A percentile compares a stretch with the other conserved stretches of the same genome.
Evolutionary conservation across 768 basidiomycete genomes (phyloP).

Genomic region (Sistotremastrum suecicum): DNA sequence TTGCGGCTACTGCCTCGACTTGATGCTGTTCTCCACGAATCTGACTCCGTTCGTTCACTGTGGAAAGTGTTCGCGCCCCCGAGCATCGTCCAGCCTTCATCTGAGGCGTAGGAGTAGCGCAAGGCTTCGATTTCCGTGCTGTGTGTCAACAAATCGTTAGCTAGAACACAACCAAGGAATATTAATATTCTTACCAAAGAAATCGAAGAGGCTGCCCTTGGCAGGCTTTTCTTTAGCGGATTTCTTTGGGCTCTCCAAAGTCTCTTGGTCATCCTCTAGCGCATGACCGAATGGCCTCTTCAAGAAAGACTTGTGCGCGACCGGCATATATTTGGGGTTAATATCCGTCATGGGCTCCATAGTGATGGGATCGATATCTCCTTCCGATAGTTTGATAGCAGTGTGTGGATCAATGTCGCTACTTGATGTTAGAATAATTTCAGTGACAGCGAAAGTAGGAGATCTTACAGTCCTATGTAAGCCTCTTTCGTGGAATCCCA

Average conservation of each 20-base stretch:
- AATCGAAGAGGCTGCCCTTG: slow-evolving; percentile 35
- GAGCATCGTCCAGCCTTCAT: no score
- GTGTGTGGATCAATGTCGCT: slow-evolving; percentile 52
- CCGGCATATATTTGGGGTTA: slow-evolving; percentile 48
- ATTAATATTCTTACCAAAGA: slow-evolving; percentile 39
- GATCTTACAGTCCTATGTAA: slow-evolving; percentile 55
- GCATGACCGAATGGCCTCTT: slow-evolving; percentile 12
- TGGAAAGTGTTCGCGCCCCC: slow-evolving; percentile 1
- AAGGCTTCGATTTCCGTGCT: slow-evolving; percentile 8
- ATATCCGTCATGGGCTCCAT: slow-evolving; percentile 65
- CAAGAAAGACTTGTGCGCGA: slow-evolving; percentile 30
- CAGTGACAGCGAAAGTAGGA: background rate
- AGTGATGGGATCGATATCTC: slow-evolving; percentile 59
- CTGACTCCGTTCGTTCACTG: slow-evolving; percentile 32
- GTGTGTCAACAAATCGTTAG: slow-evolving; percentile 19
- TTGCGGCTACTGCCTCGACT: slow-evolving; percentile 22
- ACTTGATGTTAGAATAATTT: background rate
- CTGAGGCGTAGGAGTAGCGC: no score
- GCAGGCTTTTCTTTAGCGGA: slow-evolving; percentile 20
- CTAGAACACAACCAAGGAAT: background rate
- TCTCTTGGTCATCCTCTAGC: slow-evolving; percentile 9
- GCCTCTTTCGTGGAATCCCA: slow-evolving; percentile 51
- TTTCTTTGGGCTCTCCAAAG: slow-evolving; percentile 29
- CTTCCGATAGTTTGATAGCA: slow-evolving; percentile 53
- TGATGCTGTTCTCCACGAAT: slow-evolving; percentile 15